Conservation (phyloP, 345 rosid genomes). For the Gossypium sturtianum region DNA sequence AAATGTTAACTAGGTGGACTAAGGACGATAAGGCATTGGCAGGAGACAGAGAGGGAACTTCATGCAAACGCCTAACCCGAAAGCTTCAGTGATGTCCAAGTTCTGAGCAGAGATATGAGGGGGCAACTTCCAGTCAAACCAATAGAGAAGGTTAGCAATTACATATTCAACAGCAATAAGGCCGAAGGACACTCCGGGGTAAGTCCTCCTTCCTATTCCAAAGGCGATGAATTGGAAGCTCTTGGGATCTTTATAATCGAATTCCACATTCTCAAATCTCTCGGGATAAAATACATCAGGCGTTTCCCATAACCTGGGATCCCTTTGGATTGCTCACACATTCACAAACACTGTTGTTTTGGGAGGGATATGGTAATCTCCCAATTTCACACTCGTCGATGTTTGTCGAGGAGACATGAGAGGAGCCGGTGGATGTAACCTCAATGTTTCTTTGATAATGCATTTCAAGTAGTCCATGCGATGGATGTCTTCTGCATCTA, state of each 20-base stretch:
- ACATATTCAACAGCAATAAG: constrained; percentile 20
- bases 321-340: background rate
- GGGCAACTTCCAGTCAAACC: constrained; percentile 24
- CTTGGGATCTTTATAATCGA: background rate
- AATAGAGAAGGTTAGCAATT: constrained; percentile 24
- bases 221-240: constrained; percentile 4
- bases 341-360: background rate
- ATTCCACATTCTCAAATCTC: background rate
- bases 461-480: background rate
- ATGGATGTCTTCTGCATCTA: background rate
- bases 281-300: background rate
- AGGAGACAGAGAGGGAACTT: constrained; percentile 4
- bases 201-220: constrained; percentile 27
- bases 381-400: background rate
- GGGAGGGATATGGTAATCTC: background rate
- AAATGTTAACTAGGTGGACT: background rate
- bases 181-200: constrained; percentile 12
- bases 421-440: background rate
- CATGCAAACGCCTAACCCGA: background rate
- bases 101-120: background rate
- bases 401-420: background rate
- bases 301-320: background rate
- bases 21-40: background rate
- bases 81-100: constrained; percentile 2
- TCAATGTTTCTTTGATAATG: background rate